phyloP scores from a whole-genome alignment of 2,329 filamentous ascomycete species.

The Alternaria sp. region DNA sequence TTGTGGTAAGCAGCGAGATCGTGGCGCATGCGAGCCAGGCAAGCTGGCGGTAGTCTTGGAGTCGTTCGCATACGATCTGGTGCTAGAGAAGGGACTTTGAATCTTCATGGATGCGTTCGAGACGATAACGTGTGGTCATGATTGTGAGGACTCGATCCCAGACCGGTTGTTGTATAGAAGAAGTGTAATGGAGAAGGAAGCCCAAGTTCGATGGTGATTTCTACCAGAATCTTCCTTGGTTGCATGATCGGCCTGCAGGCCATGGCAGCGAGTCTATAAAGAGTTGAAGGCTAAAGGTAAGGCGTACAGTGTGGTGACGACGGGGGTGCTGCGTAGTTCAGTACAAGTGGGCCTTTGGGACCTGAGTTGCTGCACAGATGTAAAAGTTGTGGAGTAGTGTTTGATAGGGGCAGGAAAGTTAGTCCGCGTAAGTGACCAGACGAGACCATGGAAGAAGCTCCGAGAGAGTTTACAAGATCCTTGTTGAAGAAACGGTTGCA shows the following conservation, averaged over 20 bases:
- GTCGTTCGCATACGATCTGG: conserved; percentile 7
- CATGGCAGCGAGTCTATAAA: conserved; percentile 12
- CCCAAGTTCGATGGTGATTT: neutral
- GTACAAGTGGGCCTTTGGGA: conserved; percentile 5
- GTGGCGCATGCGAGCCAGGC: conserved; percentile 30
- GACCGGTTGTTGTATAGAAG: conserved; percentile 1
- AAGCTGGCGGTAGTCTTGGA: conserved; percentile 16
- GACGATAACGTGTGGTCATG: conserved; percentile 12
- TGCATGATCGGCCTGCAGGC: conserved; percentile 8
- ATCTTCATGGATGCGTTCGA: conserved; percentile 1
- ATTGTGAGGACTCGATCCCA: neutral
- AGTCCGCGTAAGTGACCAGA: neutral
- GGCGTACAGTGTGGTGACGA: conserved; percentile 10
- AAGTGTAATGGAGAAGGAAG: conserved; percentile 3
- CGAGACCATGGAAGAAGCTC: conserved; percentile 4
- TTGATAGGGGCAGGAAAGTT: neutral
- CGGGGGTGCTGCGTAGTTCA: conserved; percentile 5
- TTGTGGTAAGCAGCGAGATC: conserved; percentile 33
- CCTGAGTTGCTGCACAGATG: conserved; percentile 5
- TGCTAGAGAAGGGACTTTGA: neutral
- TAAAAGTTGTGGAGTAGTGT: neutral
- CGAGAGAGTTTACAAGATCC: conserved; percentile 1
- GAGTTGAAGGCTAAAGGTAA: conserved; percentile 4
- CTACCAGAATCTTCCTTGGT: conserved; percentile 1
- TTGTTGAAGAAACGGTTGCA: neutral